Conservation (phyloP, 768 basidiomycete genomes). For the Lentinula guzmanii region DNA sequence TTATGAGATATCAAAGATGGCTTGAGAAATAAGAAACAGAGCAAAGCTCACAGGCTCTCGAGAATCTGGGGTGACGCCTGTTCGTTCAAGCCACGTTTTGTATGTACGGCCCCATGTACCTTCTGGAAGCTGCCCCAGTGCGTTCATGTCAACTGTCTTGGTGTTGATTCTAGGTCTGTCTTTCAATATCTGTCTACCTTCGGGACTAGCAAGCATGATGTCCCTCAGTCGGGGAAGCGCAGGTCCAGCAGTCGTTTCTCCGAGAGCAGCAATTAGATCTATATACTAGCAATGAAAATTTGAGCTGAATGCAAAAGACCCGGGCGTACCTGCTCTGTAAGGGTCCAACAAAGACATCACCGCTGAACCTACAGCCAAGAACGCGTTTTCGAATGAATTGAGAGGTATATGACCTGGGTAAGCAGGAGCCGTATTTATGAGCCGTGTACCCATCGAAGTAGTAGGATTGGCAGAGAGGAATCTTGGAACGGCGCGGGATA, state of each 20-base stretch:
- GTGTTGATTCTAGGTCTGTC: conserved; percentile 81
- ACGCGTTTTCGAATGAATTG: conserved; percentile 73
- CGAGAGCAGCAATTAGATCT: conserved; percentile 96
- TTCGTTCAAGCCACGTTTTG: conserved; percentile 82
- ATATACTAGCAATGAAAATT: conserved; percentile 1
- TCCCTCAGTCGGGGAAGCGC: conserved; percentile 74
- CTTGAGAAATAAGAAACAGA: conserved; percentile 15
- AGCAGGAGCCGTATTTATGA: conserved; percentile 28
- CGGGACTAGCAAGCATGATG: conserved; percentile 67
- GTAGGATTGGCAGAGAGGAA: background rate
- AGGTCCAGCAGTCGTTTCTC: conserved; percentile 85
- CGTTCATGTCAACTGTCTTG: conserved; percentile 64
- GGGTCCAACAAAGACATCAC: conserved; percentile 79
- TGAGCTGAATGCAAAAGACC: background rate
- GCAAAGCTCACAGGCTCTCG: conserved; percentile 62
- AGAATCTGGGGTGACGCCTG: conserved; percentile 90
- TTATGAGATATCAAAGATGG: conserved; percentile 20
- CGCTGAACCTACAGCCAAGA: conserved; percentile 83
- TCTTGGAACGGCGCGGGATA: background rate
- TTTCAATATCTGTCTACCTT: conserved; percentile 80
- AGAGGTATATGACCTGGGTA: conserved; percentile 83
- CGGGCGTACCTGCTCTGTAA: conserved; percentile 62
- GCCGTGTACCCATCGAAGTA: background rate
- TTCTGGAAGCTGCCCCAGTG: conserved; percentile 60
- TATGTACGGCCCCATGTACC: conserved; percentile 87